A percentile compares a stretch with the other conserved stretches of the same genome.
Conservation (phyloP, 805 yeast species). For the Vanderwaltozyma polyspora region DNA sequence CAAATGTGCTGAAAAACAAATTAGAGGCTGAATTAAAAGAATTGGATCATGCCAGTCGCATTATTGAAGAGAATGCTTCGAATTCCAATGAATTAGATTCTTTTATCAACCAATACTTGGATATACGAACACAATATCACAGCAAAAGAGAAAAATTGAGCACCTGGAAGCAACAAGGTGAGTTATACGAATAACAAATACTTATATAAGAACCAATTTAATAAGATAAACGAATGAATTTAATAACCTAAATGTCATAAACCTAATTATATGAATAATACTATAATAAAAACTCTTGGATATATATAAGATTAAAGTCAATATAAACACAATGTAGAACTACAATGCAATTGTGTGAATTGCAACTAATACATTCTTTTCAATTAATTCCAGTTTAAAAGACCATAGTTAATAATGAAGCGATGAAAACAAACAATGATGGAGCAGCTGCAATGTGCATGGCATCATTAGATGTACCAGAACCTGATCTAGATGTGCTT, state of each 20-base stretch:
- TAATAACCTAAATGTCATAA: not conserved
- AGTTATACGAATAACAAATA: conserved; percentile 2
- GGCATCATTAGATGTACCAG: too few relatives aligned
- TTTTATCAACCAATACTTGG: conserved; percentile 34
- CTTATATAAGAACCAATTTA: not conserved
- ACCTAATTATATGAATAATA: too few relatives aligned
- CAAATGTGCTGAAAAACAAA: conserved; percentile 24
- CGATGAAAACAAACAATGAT: not conserved
- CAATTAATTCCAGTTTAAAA: not conserved
- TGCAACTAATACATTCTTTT: too few relatives aligned
- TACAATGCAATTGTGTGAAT: too few relatives aligned
- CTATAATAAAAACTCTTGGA: too few relatives aligned
- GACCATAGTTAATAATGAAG: not conserved
- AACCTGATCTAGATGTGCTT: not conserved
- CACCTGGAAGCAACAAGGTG: conserved; percentile 30
- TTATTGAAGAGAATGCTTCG: conserved; percentile 7
- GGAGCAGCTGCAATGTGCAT: too few relatives aligned
- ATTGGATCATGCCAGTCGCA: conserved; percentile 21
- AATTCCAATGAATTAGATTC: conserved; percentile 24
- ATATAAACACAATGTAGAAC: too few relatives aligned
- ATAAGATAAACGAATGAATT: not conserved
- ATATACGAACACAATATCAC: conserved; percentile 34
- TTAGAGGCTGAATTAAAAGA: conserved; percentile 25
- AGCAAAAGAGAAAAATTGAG: conserved; percentile 35
- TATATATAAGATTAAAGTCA: too few relatives aligned